A percentile compares a stretch with the other conserved stretches of the same genome.
These are phyloP conservation scores for Waitea zeae DNA, from an alignment of 1,284 basidiomycete genomes.

Conservation along the genomic window DNA sequence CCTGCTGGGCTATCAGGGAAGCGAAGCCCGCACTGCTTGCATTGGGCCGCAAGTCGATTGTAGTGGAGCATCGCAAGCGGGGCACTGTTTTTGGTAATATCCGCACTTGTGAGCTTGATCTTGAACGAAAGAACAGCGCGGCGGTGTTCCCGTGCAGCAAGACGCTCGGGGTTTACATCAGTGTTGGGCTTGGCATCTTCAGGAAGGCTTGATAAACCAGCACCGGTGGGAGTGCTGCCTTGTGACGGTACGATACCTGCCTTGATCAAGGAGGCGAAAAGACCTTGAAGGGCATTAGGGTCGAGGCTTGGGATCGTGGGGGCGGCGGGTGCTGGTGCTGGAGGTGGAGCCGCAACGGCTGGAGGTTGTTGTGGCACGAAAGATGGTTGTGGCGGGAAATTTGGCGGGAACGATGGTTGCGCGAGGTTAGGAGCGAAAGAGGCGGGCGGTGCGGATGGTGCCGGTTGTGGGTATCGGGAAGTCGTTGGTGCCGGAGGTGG, in stretches of 20 bases:
- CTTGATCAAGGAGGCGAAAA: constrained; percentile 52
- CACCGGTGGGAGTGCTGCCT: constrained; percentile 29
- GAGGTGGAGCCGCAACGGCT: constrained; percentile 12
- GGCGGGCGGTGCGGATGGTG: constrained; percentile 8
- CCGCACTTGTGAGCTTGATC: constrained; percentile 51
- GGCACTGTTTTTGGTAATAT: constrained; percentile 50
- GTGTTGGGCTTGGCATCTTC: constrained; percentile 19
- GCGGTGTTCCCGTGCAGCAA: constrained; percentile 45
- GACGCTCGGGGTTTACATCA: constrained; percentile 25
- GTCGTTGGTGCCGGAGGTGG: constrained; percentile 14
- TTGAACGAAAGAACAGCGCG: constrained; percentile 51
- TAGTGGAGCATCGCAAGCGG: constrained; percentile 25
- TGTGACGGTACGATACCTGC: constrained; percentile 48
- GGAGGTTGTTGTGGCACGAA: constrained; percentile 9
- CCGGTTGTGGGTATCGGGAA: constrained; percentile 11
- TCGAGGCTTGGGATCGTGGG: constrained; percentile 7
- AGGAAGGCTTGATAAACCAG: constrained; percentile 23
- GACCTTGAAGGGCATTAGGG: constrained; percentile 35
- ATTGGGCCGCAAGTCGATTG: constrained; percentile 62
- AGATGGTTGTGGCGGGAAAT: constrained; percentile 10
- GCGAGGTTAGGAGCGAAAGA: constrained; percentile 7
- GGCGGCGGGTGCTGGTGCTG: constrained; percentile 13
- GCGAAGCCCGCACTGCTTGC: constrained; percentile 87
- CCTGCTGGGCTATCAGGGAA: constrained; percentile 60
- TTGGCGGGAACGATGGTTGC: constrained; percentile 7